Percentiles rank a stretch among this genome's conserved stretches.
phyloP scores from a whole-genome alignment of 345 rosid species.

The Populus euphratica region DNA sequence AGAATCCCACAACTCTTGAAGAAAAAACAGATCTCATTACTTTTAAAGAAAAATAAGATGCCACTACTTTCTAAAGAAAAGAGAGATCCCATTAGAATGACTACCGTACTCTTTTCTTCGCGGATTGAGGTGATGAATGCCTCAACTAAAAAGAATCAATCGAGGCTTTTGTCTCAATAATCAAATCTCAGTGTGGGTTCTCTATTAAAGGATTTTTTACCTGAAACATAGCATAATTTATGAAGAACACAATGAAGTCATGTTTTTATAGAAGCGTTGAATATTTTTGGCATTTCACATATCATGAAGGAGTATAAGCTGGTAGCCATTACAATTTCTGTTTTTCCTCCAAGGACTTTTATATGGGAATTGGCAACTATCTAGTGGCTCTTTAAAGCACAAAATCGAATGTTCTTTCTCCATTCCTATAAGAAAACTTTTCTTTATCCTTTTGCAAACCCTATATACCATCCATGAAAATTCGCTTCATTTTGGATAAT shows the following conservation, averaged over 20 bases:
- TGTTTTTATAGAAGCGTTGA: no score
- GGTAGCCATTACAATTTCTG: neutral
- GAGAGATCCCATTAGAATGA: constrained; percentile 29
- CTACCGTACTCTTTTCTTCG: constrained; percentile 47
- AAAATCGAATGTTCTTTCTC: neutral
- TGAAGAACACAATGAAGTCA: no score
- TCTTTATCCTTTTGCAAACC: no score
- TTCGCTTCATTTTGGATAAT: no score
- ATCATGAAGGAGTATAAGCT: neutral
- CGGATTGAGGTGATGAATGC: constrained; percentile 62
- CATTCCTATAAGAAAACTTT: neutral
- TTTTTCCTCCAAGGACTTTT: neutral
- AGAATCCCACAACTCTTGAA: neutral
- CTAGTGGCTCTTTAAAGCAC: neutral
- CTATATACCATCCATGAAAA: no score
- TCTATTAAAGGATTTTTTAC: constrained; percentile 38
- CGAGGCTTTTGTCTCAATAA: constrained; percentile 57
- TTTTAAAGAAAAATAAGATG: neutral
- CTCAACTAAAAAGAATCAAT: constrained; percentile 54
- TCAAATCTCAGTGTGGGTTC: constrained; percentile 60
- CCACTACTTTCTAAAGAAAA: neutral
- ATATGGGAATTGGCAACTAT: no score
- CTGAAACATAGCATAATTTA: neutral
- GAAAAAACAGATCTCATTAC: neutral
- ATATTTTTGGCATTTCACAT: neutral